Evolutionary conservation across 139 green algal species (phyloP).

Genomic region (Eudorina sp.): DNA sequence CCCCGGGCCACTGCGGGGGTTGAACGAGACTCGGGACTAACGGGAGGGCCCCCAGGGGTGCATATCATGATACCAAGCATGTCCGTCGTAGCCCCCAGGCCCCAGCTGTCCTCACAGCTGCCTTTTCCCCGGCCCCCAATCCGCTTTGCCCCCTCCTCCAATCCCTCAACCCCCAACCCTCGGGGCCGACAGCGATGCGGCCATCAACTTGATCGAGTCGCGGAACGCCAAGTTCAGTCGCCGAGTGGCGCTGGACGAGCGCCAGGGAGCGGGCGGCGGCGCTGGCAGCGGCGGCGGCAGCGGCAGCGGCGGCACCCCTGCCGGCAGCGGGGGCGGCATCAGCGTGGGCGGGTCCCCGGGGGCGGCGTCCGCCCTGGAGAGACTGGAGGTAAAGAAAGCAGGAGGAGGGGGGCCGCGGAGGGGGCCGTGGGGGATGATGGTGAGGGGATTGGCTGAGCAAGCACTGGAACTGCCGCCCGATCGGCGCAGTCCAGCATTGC

Average conservation of each 20-base stretch:
- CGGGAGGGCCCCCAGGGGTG: no score
- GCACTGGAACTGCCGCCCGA: no score
- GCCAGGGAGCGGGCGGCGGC: background rate
- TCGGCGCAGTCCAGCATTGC: no score
- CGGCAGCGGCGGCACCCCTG: background rate
- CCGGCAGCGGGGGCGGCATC: background rate
- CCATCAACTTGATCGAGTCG: constrained; percentile 24
- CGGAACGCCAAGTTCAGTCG: constrained; percentile 36
- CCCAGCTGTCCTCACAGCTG: no score
- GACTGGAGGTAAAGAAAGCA: constrained; percentile 52
- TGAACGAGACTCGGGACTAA: no score
- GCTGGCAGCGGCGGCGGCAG: background rate
- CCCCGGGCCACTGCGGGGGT: no score
- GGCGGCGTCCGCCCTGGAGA: constrained; percentile 44
- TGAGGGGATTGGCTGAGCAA: no score
- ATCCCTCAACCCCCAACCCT: background rate
- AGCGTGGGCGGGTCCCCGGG: background rate
- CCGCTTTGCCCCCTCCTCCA: background rate
- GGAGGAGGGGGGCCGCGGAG: background rate
- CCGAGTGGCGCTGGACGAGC: constrained; percentile 30
- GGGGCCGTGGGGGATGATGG: background rate
- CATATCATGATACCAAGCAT: no score
- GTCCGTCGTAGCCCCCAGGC: no score
- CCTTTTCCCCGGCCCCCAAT: no score
- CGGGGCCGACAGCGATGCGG: background rate